Evolutionary conservation across 805 yeast genomes (phyloP), one percentile per base, ranked within the genome.

Genomic region (Schwanniomyces occidentalis): DNA sequence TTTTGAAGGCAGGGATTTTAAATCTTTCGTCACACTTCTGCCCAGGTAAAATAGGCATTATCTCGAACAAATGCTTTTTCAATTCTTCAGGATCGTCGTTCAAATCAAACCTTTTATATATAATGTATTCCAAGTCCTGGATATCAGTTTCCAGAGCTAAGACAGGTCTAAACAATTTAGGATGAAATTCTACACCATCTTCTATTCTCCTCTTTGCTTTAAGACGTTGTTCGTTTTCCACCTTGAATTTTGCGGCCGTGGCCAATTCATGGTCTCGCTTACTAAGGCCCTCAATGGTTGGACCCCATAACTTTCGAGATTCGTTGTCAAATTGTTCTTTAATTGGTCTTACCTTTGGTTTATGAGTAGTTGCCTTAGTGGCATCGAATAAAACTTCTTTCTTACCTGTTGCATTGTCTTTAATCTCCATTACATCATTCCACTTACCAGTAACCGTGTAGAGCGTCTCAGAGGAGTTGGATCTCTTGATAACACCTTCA

Each of bases 381-480:
- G 93, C 80, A 33, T 68, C 70, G 30, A 43, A 60, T 4, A 61
- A 44, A 5, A 65, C 54, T 39, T 74, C 73, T 37, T 74, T 63
- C 20, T 74, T 65, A 3, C 71, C 70, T 1, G 76, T 71, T 43
- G 79, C 70, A 7, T 30, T 16, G 16, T 52, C 40, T 52, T 78
- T 82, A 31, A 89, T 76, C 37, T 80, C 73, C 76, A 93, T 81
- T 1, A 79, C 67, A 42, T 82, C 96, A 61, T 89, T 88, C 99
- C 99, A 93, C 61, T 93, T 91, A 9, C 99, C 99, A 8, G 82
- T 50, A 24, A 91, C 69, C 46, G 78, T 85, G 53, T 68, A 88
- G 22, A 82, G 57, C 2, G 67, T 67, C 45, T 82, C 78, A 18
- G 69, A 49, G 5, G 63, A 52, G 31, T 75, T 72, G 3, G 49